A percentile compares a stretch with the other conserved stretches of the same genome.
Evolutionary conservation across 1,284 basidiomycete species (phyloP).

Genomic region (Anthracocystis walkeri): DNA sequence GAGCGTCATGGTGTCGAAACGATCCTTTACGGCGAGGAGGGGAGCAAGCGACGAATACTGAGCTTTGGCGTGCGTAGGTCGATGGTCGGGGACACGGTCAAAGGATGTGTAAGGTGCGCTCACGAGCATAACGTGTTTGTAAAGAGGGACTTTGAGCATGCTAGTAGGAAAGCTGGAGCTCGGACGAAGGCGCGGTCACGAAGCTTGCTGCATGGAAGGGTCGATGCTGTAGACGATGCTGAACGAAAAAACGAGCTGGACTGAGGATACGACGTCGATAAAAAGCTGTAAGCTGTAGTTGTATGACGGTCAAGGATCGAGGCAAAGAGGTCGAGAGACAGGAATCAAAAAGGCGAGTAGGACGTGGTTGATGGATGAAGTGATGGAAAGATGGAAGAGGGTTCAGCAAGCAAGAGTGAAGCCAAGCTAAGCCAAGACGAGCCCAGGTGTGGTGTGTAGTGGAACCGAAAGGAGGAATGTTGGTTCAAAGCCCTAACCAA

Average conservation of each 20-base stretch:
- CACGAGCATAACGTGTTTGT: conserved; percentile 37
- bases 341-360: background rate
- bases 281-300: background rate
- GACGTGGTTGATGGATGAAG: background rate
- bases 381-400: conserved; percentile 5
- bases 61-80: conserved; percentile 17
- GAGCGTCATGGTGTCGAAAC: conserved; percentile 33
- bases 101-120: conserved; percentile 27
- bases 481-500: conserved; percentile 15
- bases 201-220: conserved; percentile 32
- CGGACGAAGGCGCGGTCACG: conserved; percentile 28
- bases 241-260: background rate
- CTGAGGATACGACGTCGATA: background rate
- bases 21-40: conserved; percentile 3
- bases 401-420: background rate
- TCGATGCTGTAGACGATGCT: conserved; percentile 1
- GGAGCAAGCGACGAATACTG: conserved; percentile 8
- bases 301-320: conserved; percentile 1
- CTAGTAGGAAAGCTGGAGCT: conserved; percentile 22
- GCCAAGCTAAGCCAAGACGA: conserved; percentile 1
- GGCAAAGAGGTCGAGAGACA: background rate
- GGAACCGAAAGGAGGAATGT: conserved; percentile 41
- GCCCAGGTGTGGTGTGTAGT: conserved; percentile 28
- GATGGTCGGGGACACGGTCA: conserved; percentile 26
- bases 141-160: background rate